phyloP scores from a whole-genome alignment of 441 rosid species.

The Eutrema salsugineum region DNA sequence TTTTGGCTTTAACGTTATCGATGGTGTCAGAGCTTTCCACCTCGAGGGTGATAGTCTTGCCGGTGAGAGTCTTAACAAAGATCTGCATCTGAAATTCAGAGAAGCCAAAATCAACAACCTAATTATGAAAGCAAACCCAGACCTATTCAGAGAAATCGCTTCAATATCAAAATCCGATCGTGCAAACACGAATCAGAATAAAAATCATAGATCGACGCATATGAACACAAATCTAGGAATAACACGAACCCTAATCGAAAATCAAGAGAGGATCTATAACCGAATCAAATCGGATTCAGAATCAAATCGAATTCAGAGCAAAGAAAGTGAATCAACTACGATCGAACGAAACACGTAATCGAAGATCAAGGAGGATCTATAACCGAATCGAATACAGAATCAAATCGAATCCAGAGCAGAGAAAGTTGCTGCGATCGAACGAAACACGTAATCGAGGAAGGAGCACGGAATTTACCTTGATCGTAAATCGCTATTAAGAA shows the following conservation, averaged over 20 bases:
- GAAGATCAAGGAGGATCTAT: background rate
- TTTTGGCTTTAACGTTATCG: slow-evolving; percentile 35
- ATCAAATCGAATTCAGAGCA: background rate
- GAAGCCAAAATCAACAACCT: background rate
- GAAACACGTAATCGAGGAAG: background rate
- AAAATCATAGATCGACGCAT: too few species aligned
- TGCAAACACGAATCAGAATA: too few species aligned
- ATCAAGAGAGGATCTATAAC: too few species aligned
- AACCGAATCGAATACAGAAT: background rate
- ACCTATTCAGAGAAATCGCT: background rate
- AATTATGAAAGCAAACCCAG: background rate
- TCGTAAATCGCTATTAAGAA: background rate
- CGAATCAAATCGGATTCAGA: too few species aligned
- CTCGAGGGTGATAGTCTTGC: slow-evolving; percentile 34
- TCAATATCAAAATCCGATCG: too few species aligned
- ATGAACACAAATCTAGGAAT: background rate
- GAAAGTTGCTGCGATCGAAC: background rate
- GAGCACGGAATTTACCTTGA: slow-evolving; percentile 12
- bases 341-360: background rate
- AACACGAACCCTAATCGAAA: background rate
- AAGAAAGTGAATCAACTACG: background rate
- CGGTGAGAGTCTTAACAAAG: slow-evolving; percentile 38
- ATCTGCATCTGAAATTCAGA: slow-evolving; percentile 39
- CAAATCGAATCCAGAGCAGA: background rate
- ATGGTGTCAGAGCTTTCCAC: slow-evolving; percentile 21